A percentile compares a stretch with the other conserved stretches of the same genome.
Evolutionary conservation across 805 yeast species (phyloP).

Genomic region (Danielia reshetovae): DNA sequence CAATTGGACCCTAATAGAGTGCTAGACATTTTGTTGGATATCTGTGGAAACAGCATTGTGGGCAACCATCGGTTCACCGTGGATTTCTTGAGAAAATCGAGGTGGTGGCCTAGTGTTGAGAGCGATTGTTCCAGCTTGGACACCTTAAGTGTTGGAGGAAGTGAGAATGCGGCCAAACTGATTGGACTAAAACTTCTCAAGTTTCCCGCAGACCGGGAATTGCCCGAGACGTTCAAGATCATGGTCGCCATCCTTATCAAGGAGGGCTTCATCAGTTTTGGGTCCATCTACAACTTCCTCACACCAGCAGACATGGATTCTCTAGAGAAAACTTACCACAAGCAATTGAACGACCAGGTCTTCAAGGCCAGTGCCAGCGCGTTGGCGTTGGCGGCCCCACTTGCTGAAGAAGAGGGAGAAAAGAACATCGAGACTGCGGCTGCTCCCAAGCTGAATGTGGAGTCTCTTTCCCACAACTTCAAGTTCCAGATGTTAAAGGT

Average conservation of each 20-base stretch:
- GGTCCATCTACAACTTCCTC: constrained; percentile 53
- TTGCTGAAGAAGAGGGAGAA: constrained; percentile 62
- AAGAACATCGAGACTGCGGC: not conserved
- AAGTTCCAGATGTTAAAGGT: constrained; percentile 44
- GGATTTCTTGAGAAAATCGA: constrained; percentile 46
- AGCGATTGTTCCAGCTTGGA: constrained; percentile 32
- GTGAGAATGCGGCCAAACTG: constrained; percentile 49
- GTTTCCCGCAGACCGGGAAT: constrained; percentile 26
- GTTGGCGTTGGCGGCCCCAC: constrained; percentile 82
- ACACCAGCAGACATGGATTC: constrained; percentile 46
- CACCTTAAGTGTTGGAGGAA: constrained; percentile 48
- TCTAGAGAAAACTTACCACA: constrained; percentile 43
- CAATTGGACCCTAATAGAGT: constrained; percentile 69
- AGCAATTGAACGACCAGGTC: constrained; percentile 50
- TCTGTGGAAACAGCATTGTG: constrained; percentile 44
- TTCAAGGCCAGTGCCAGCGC: constrained; percentile 69
- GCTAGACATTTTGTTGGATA: constrained; percentile 57
- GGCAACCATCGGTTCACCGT: constrained; percentile 46
- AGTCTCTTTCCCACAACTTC: constrained; percentile 18
- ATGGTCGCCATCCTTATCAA: constrained; percentile 57
- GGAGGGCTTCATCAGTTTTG: constrained; percentile 62
- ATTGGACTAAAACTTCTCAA: constrained; percentile 44
- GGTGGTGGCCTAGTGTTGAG: constrained; percentile 60
- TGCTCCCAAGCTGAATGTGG: constrained; percentile 4
- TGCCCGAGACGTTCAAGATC: constrained; percentile 42